A percentile compares a stretch with the other conserved stretches of the same genome.
These are phyloP conservation scores for Acer saccharum DNA, from an alignment of 345 rosid species.

Conservation along the genomic window DNA sequence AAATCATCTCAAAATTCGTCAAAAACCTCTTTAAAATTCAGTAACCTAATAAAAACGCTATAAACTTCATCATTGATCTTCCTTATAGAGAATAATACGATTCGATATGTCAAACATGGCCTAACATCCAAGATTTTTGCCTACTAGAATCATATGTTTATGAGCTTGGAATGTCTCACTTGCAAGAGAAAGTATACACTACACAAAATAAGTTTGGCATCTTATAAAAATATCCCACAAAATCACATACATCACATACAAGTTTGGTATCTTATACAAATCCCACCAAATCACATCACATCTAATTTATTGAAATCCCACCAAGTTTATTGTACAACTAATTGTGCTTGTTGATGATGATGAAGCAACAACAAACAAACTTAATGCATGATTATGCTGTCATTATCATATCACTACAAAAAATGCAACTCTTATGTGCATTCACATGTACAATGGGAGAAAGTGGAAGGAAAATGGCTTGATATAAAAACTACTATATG, in stretches of 20 bases:
- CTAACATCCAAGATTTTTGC: no score
- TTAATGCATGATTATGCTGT: background rate
- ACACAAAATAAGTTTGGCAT: slow-evolving; percentile 9
- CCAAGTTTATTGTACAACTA: background rate
- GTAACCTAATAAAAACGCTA: no score
- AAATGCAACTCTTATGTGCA: background rate
- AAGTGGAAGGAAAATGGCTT: background rate
- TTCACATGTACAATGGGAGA: no score
- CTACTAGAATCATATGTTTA: background rate
- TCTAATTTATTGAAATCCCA: no score
- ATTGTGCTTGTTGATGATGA: slow-evolving; percentile 5
- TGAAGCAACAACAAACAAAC: no score
- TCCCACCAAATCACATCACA: background rate
- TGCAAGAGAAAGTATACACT: background rate
- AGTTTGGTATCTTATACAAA: background rate
- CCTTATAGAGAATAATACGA: no score
- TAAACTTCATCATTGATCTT: no score
- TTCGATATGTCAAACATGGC: no score
- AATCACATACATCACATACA: background rate
- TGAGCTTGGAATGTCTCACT: background rate
- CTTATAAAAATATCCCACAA: background rate
- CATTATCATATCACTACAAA: slow-evolving; percentile 2
- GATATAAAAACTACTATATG: background rate
- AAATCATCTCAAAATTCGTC: no score
- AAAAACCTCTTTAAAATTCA: no score